Conservation (phyloP, 306 rosid species). For the Begonia loranthoides region DNA sequence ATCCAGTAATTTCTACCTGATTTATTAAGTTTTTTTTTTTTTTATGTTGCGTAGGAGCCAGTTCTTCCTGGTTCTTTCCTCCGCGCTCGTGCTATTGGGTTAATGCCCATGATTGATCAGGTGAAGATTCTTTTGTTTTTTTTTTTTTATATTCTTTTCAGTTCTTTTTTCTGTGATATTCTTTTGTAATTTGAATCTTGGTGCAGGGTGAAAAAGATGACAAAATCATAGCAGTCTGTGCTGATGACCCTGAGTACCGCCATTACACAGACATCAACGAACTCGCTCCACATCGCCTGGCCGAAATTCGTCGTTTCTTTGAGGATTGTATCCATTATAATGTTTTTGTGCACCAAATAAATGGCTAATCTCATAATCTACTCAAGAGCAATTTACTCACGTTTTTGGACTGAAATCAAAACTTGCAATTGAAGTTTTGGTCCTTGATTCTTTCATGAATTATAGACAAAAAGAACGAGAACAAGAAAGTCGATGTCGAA, state of each 20-base stretch:
- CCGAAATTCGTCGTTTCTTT: slow-evolving; percentile 91
- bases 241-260: slow-evolving; percentile 90
- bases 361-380: background rate
- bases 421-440: slow-evolving; percentile 10
- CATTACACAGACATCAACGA: slow-evolving; percentile 75
- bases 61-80: slow-evolving; percentile 86
- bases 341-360: slow-evolving; percentile 4
- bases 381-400: too few relatives aligned
- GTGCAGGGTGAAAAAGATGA: slow-evolving; percentile 95
- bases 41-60: slow-evolving; percentile 50
- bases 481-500: slow-evolving; percentile 87
- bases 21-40: background rate
- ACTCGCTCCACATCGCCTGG: slow-evolving; percentile 90
- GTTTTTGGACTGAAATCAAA: too few relatives aligned
- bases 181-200: slow-evolving; percentile 2
- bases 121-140: slow-evolving; percentile 17
- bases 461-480: slow-evolving; percentile 94
- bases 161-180: background rate
- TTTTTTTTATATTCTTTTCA: slow-evolving; percentile 1
- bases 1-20: background rate
- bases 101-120: slow-evolving; percentile 99
- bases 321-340: slow-evolving; percentile 83
- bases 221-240: slow-evolving; percentile 97
- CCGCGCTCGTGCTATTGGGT: slow-evolving; percentile 96
- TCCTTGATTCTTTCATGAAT: slow-evolving; percentile 31